These are phyloP conservation scores for Rhododendron williamsianum DNA, from an alignment of 148 eudicot species.

Conservation along the genomic window DNA sequence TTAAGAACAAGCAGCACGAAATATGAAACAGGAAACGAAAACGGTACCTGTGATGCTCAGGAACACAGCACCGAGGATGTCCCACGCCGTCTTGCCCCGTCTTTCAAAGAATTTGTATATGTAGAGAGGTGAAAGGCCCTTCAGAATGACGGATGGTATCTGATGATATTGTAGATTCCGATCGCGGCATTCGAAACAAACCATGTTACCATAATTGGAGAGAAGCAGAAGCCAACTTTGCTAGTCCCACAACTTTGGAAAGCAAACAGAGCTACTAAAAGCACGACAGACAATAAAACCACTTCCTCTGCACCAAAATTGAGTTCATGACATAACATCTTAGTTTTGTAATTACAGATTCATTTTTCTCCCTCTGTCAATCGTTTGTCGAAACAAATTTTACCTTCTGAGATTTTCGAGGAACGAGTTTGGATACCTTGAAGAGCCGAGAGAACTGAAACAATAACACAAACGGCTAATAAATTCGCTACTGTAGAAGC, in stretches of 20 bases:
- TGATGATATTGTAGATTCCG: conserved; percentile 26
- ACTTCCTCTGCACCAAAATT: conserved; percentile 20
- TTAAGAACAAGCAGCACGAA: neutral
- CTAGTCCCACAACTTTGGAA: conserved; percentile 34
- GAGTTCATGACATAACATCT: conserved; percentile 6
- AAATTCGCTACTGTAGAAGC: too few relatives aligned
- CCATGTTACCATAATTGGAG: conserved; percentile 34
- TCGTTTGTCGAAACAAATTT: neutral
- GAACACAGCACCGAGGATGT: conserved; percentile 30
- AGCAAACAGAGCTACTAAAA: conserved; percentile 24
- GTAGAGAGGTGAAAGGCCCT: conserved; percentile 34
- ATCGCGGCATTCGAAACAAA: conserved; percentile 14
- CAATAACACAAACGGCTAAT: neutral
- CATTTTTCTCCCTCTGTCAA: neutral
- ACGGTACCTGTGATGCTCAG: conserved; percentile 32
- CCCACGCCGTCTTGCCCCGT: conserved; percentile 19
- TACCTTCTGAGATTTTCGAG: conserved; percentile 29
- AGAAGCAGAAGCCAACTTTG: conserved; percentile 28
- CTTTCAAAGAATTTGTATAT: conserved; percentile 18
- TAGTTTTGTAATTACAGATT: neutral
- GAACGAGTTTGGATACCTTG: conserved; percentile 33
- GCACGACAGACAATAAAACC: conserved; percentile 21
- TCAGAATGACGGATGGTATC: conserved; percentile 24
- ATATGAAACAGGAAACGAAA: neutral
- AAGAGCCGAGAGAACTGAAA: conserved; percentile 31